Conservation (phyloP, 2,329 filamentous ascomycete genomes). For the Penicillium sp. region DNA sequence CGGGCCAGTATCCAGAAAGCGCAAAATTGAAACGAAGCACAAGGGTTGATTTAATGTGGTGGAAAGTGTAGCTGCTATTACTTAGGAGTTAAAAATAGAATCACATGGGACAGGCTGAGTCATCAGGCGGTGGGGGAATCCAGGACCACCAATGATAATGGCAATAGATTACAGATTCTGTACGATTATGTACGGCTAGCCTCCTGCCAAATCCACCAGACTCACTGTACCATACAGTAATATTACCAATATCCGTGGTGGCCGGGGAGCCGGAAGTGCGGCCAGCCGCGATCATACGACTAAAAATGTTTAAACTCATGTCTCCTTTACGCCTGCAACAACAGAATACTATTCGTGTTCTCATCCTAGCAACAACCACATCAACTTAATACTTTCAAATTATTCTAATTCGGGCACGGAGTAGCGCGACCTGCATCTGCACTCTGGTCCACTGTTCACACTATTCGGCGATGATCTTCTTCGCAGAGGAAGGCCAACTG, state of each 20-base stretch:
- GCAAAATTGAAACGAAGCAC: background rate
- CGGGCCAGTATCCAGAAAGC: background rate
- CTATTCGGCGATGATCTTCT: constrained; percentile 6
- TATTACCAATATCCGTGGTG: background rate
- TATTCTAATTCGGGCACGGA: background rate
- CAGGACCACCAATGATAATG: background rate
- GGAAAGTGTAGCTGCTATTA: background rate
- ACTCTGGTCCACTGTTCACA: constrained; percentile 1
- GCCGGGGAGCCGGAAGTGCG: constrained; percentile 8
- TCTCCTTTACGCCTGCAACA: constrained; percentile 2
- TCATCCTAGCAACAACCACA: background rate
- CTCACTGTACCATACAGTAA: background rate
- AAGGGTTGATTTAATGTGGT: background rate
- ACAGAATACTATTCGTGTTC: background rate
- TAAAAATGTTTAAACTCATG: background rate
- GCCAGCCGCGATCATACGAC: constrained; percentile 13
- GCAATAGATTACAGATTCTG: background rate
- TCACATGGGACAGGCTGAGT: constrained; percentile 15
- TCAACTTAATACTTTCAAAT: background rate
- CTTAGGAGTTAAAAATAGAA: background rate
- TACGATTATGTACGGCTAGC: background rate
- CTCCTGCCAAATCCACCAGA: background rate
- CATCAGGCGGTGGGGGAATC: constrained; percentile 1
- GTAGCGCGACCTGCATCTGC: background rate
- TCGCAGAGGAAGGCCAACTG: constrained; percentile 6